Evolutionary conservation across 257 asterid species (phyloP), one percentile per base, ranked within the genome.

Genomic region (Echites panduratus): DNA sequence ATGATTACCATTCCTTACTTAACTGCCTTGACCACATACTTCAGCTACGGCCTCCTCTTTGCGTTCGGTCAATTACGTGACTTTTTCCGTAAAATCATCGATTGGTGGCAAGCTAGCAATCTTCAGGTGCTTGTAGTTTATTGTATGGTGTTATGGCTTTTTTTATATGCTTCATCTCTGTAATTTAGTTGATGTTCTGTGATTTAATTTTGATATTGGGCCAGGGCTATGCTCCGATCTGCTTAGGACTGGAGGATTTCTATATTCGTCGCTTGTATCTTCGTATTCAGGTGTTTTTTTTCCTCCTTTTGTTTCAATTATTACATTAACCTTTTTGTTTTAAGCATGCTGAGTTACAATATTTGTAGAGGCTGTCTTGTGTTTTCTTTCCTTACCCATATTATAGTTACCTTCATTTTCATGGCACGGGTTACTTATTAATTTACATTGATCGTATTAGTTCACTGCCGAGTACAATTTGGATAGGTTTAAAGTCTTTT

Each of bases 171-270:
- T 74, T 47, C 7, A 62, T 73, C 68, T 72, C 24, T 45, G 73
- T 40, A 11, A 29, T 75, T 71, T 74, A 73, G 40, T 63, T 32
- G 38, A 49, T 20, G 49, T 70, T 72, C 32, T 49, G 17, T 53
- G 54, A 53, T 78, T 41, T 70, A 52, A 69, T 69, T 48, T 67
- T 79, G 38, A 32, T 54, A 24, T 79, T 77, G 38, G 75, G 81
- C 56, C 78, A 95, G 97, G 99, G 99, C 61, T 95, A 92, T 75
- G 98, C 99, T 69, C 98, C 99, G 86, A 95, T 92, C 91, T 92
- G 96, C 81, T 84, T 95, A 87, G 99, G 99, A 63, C 89, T 92
- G 78, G 99, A 95, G 88, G 99, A 95, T 86, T 92, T 92, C 91
- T 95, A 95, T 70, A 79, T 83, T 76, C 96, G 99, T 58, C 82